These are phyloP conservation scores for Discostella stelligeroides DNA, from an alignment of 108 stramenopile genomes.

Conservation along the genomic window DNA sequence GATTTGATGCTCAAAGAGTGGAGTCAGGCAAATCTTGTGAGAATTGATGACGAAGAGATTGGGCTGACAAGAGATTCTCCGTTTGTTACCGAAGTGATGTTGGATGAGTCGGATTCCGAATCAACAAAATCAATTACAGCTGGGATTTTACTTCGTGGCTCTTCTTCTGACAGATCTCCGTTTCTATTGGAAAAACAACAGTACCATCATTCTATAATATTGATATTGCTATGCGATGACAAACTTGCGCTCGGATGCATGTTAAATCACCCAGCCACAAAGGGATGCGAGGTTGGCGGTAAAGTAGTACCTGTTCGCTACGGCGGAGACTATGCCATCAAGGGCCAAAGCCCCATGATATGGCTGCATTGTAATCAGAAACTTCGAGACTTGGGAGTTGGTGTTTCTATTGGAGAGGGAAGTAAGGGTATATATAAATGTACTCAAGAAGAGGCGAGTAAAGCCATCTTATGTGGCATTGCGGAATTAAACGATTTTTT, in stretches of 20 bases:
- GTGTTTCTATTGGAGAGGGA: slow-evolving; percentile 45
- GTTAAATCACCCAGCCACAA: slow-evolving; percentile 76
- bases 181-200: slow-evolving; percentile 80
- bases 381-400: slow-evolving; percentile 60
- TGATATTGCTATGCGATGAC: slow-evolving; percentile 67
- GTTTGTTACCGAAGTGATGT: slow-evolving; percentile 33
- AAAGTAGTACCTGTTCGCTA: slow-evolving; percentile 58
- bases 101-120: slow-evolving; percentile 20
- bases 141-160: slow-evolving; percentile 65
- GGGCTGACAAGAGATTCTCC: slow-evolving; percentile 22
- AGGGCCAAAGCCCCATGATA: slow-evolving; percentile 62
- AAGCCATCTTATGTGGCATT: slow-evolving; percentile 59
- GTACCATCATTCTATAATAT: slow-evolving; percentile 74
- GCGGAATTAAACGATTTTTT: slow-evolving; percentile 72
- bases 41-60: slow-evolving; percentile 27
- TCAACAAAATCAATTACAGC: slow-evolving; percentile 17
- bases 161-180: slow-evolving; percentile 59
- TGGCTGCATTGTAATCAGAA: slow-evolving; percentile 71
- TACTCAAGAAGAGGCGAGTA: slow-evolving; percentile 59
- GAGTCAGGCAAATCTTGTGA: slow-evolving; percentile 63
- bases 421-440: slow-evolving; percentile 69
- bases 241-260: slow-evolving; percentile 63
- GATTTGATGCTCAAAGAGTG: slow-evolving; percentile 86
- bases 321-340: slow-evolving; percentile 78
- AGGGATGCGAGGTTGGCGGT: slow-evolving; percentile 55